phyloP scores from a whole-genome alignment of 2,329 filamentous ascomycete genomes.

The Fusarium albidum region DNA sequence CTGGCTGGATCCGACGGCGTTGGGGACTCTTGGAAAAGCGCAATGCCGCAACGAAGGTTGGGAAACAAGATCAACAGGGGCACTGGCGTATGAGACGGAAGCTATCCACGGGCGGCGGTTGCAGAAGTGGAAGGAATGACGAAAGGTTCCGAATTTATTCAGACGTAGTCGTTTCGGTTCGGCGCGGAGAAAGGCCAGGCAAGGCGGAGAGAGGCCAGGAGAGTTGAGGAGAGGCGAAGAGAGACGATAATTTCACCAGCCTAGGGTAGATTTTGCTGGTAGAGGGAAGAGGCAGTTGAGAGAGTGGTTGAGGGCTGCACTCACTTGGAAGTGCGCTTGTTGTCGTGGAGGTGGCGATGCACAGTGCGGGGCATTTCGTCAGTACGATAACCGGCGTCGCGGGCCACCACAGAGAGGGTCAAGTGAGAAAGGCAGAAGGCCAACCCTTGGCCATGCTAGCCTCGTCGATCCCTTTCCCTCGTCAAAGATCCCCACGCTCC shows the following conservation, averaged over 20 bases:
- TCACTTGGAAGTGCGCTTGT: slow-evolving; percentile 4
- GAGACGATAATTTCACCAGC: slow-evolving; percentile 8
- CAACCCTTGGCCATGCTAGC: slow-evolving; percentile 12
- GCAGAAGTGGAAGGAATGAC: slow-evolving; percentile 26
- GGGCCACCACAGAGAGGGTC: slow-evolving; percentile 9
- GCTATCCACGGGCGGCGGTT: slow-evolving; percentile 13
- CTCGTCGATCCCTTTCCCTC: slow-evolving; percentile 27
- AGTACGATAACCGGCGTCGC: not conserved
- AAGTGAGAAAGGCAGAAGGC: slow-evolving; percentile 17
- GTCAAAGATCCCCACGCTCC: too few species aligned
- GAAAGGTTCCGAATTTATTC: slow-evolving; percentile 8
- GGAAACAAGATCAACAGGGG: slow-evolving; percentile 24
- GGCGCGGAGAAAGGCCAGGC: not conserved
- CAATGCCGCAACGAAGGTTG: slow-evolving; percentile 6
- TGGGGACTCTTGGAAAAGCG: slow-evolving; percentile 15
- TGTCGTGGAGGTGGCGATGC: slow-evolving; percentile 39
- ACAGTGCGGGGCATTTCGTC: slow-evolving; percentile 34
- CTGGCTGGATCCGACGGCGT: slow-evolving; percentile 8
- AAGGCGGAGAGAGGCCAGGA: slow-evolving; percentile 4
- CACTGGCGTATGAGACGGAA: slow-evolving; percentile 3
- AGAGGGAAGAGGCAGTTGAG: not conserved
- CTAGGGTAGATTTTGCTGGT: slow-evolving; percentile 17
- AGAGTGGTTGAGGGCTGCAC: slow-evolving; percentile 6
- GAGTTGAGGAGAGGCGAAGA: slow-evolving; percentile 4
- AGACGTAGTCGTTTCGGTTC: slow-evolving; percentile 7